Conservation (phyloP, 108 stramenopile species). For the Skeletonema menzelii region DNA sequence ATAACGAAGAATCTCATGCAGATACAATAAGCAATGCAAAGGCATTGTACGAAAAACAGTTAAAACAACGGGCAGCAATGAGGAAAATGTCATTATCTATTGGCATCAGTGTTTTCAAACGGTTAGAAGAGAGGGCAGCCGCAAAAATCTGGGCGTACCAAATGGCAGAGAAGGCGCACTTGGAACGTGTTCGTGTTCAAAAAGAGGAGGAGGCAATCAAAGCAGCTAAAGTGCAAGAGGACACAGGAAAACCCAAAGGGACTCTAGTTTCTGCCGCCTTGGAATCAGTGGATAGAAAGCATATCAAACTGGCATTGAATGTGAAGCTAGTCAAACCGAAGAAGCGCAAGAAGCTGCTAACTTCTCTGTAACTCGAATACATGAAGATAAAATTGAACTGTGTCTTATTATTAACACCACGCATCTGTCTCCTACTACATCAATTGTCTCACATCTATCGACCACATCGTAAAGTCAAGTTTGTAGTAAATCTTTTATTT, state of each 20-base stretch:
- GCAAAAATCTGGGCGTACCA: constrained; percentile 37
- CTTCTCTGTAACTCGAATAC: not conserved
- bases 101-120: constrained; percentile 42
- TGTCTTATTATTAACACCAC: not conserved
- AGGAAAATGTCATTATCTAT: constrained; percentile 35
- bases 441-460: not conserved
- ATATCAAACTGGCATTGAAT: constrained; percentile 3
- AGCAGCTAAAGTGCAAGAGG: not conserved
- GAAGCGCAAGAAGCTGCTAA: not conserved
- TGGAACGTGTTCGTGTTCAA: constrained; percentile 18
- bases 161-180: constrained; percentile 29
- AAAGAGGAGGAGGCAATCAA: constrained; percentile 13
- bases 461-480: not conserved
- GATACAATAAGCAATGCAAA: constrained; percentile 72
- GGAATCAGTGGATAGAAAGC: constrained; percentile 2
- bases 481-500: constrained; percentile 32
- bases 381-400: not conserved
- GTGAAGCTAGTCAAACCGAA: not conserved
- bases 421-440: not conserved
- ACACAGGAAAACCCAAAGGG: not conserved
- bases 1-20: constrained; percentile 67
- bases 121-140: constrained; percentile 26
- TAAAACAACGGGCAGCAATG: constrained; percentile 54
- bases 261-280: constrained; percentile 7
- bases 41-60: constrained; percentile 74